phyloP scores from a whole-genome alignment of 352 stramenopile genomes.

The Phytopythium cucurbitacearum region DNA sequence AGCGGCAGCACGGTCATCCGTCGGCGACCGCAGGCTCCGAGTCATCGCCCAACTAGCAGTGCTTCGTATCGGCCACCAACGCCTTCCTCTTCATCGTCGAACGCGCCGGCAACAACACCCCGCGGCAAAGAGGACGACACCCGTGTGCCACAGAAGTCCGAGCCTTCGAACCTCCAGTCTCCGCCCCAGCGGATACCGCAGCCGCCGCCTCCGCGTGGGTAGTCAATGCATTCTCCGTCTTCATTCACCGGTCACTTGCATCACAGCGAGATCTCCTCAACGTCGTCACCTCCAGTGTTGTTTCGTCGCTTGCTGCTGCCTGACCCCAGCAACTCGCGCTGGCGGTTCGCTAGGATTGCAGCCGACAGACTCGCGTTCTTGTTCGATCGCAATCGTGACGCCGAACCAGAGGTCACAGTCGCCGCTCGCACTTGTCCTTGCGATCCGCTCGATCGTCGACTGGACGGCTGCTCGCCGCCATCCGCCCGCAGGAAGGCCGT shows the following conservation, averaged over 20 bases:
- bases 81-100: not conserved
- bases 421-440: not conserved
- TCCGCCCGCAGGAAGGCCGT: constrained; percentile 36
- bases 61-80: constrained; percentile 3
- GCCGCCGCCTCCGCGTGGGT: not conserved
- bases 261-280: constrained; percentile 46
- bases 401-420: not conserved
- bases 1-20: constrained; percentile 19
- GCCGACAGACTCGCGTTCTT: constrained; percentile 22
- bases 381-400: constrained; percentile 5
- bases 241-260: too few relatives aligned
- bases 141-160: constrained; percentile 11
- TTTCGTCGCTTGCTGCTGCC: constrained; percentile 1
- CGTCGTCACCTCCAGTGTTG: constrained; percentile 22
- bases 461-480: constrained; percentile 13
- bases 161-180: not conserved
- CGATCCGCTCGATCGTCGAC: constrained; percentile 6
- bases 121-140: constrained; percentile 22
- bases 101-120: not conserved
- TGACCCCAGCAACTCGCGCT: constrained; percentile 19
- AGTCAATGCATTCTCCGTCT: too few relatives aligned
- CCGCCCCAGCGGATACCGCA: not conserved
- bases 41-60: constrained; percentile 10
- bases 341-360: constrained; percentile 28
- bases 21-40: constrained; percentile 11